phyloP scores from a whole-genome alignment of 306 rosid genomes.

The Myrica gale region DNA sequence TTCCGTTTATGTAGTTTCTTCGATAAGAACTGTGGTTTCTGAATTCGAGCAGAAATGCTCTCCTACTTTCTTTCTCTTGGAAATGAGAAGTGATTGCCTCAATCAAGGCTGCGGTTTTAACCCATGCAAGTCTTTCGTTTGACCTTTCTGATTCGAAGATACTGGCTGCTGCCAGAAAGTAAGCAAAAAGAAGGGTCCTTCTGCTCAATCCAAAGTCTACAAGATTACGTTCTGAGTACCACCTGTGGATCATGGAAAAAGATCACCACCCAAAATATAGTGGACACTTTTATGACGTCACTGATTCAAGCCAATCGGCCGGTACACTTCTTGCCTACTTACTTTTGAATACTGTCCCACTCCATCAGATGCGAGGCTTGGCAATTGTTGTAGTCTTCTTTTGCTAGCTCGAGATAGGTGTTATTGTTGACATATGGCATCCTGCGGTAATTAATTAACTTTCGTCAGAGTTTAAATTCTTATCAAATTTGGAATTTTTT shows the following conservation, averaged over 20 bases:
- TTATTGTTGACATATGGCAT: conserved; percentile 72
- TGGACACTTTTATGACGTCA: no score
- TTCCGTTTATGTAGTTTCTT: conserved; percentile 18
- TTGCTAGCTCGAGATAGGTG: conserved; percentile 76
- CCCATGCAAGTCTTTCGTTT: conserved; percentile 74
- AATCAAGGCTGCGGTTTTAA: conserved; percentile 53
- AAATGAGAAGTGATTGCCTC: conserved; percentile 49
- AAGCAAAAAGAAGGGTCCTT: conserved; percentile 54
- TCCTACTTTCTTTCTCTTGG: conserved; percentile 33
- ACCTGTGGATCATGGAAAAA: conserved; percentile 39
- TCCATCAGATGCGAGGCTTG: conserved; percentile 67
- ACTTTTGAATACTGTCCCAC: conserved; percentile 73
- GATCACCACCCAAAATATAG: neutral
- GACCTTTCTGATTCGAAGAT: conserved; percentile 78
- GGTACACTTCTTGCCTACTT: conserved; percentile 7
- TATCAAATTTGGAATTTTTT: neutral
- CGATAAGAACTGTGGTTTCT: conserved; percentile 13
- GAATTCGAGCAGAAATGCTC: conserved; percentile 48
- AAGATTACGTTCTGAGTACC: conserved; percentile 68
- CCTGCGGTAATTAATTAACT: conserved; percentile 35
- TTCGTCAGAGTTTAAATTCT: neutral
- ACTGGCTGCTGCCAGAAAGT: conserved; percentile 67
- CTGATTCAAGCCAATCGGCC: no score
- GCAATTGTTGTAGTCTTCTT: conserved; percentile 80
- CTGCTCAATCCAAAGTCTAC: conserved; percentile 60